Evolutionary conservation across 345 rosid species (phyloP).

Genomic region (Pistacia vera): DNA sequence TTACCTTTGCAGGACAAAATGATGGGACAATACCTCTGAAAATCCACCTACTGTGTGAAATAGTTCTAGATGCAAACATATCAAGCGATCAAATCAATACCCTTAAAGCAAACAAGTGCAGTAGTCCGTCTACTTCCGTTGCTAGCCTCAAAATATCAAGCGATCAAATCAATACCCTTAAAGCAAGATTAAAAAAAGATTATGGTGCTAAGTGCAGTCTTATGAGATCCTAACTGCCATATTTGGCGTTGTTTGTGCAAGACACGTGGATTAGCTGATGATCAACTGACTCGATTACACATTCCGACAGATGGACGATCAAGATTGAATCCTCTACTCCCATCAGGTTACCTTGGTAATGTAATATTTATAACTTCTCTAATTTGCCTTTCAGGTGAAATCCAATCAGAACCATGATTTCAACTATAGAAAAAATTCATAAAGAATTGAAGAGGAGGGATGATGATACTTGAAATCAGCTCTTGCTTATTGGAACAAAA

Average conservation of each 20-base stretch:
- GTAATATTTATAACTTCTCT: conserved; percentile 2
- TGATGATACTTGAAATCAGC: conserved; percentile 20
- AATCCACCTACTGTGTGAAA: too few species aligned
- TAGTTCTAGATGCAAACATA: too few species aligned
- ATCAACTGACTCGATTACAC: neutral
- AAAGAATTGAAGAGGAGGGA: neutral
- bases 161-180: neutral
- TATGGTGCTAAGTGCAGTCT: neutral
- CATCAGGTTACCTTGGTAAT: conserved; percentile 16
- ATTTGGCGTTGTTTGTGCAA: conserved; percentile 21
- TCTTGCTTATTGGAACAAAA: neutral
- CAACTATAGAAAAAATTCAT: neutral
- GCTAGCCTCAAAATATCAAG: neutral
- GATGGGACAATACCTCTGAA: too few species aligned
- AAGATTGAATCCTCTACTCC: neutral
- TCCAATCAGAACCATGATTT: neutral
- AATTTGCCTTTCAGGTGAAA: neutral
- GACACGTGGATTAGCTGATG: neutral
- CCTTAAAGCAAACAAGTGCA: neutral
- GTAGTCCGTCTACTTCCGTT: neutral
- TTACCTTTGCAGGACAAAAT: too few species aligned
- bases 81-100: too few species aligned
- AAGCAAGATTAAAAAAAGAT: neutral
- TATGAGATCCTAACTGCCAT: neutral
- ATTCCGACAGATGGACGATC: conserved; percentile 7